These are phyloP conservation scores for Nidularia sp. DNA, from an alignment of 768 basidiomycete species.

Conservation along the genomic window DNA sequence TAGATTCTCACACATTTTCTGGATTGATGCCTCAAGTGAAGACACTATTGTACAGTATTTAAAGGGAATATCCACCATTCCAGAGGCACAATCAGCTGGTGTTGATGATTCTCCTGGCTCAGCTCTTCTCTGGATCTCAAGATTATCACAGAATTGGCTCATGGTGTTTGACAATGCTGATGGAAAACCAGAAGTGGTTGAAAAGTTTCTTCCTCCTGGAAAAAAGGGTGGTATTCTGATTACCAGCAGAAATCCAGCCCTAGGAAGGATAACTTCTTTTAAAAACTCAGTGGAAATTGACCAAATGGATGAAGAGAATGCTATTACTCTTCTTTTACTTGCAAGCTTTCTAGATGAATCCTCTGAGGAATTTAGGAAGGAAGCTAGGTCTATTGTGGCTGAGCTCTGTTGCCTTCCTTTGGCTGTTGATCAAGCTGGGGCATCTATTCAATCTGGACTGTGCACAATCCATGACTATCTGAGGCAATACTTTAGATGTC, in stretches of 20 bases:
- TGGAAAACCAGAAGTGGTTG: constrained; percentile 3
- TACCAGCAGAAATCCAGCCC: constrained; percentile 5
- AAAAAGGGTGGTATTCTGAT: constrained; percentile 9
- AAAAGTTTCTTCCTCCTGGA: constrained; percentile 5
- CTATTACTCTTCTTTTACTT: not conserved
- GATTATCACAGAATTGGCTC: constrained; percentile 5
- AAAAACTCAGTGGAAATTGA: not conserved
- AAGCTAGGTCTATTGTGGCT: constrained; percentile 5
- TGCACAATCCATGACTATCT: constrained; percentile 8
- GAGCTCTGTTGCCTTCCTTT: constrained; percentile 4
- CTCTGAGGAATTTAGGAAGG: not conserved
- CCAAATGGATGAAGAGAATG: not conserved
- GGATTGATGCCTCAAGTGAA: constrained; percentile 15
- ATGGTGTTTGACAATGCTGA: constrained; percentile 13
- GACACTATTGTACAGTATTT: constrained; percentile 8
- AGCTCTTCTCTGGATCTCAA: not conserved
- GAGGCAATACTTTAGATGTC: constrained; percentile 5
- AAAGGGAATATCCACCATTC: not conserved
- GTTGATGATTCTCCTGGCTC: not conserved
- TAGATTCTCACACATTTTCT: constrained; percentile 14
- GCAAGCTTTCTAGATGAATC: not conserved
- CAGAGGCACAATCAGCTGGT: constrained; percentile 3
- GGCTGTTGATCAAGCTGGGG: constrained; percentile 14
- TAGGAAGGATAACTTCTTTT: constrained; percentile 1
- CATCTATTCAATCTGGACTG: constrained; percentile 8